phyloP scores from a whole-genome alignment of 805 yeast genomes.

The Pichia membranifaciens region DNA sequence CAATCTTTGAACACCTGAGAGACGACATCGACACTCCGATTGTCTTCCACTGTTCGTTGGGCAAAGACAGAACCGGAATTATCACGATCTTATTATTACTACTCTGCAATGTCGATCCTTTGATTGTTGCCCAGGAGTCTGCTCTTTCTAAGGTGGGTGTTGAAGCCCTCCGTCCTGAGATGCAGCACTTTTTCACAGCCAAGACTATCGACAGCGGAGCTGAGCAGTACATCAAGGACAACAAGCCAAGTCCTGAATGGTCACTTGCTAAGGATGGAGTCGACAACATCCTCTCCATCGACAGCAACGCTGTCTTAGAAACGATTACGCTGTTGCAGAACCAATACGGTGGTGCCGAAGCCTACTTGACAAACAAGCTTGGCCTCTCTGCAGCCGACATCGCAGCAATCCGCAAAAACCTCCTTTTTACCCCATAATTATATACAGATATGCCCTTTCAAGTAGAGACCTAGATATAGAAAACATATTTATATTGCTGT shows the following conservation, averaged over 20 bases:
- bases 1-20: constrained; percentile 49
- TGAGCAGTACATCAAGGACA: constrained; percentile 18
- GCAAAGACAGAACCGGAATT: constrained; percentile 82
- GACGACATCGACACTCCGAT: constrained; percentile 49
- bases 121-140: constrained; percentile 66
- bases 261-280: constrained; percentile 46
- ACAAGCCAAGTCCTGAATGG: constrained; percentile 29
- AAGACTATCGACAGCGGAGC: constrained; percentile 19
- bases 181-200: constrained; percentile 8
- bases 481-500: too few species aligned
- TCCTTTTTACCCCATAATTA: background rate
- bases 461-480: too few species aligned
- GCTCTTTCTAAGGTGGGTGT: constrained; percentile 68
- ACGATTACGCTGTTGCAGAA: constrained; percentile 48
- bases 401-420: constrained; percentile 1
- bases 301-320: constrained; percentile 64
- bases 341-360: constrained; percentile 49
- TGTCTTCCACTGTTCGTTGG: constrained; percentile 76
- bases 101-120: constrained; percentile 58
- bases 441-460: background rate
- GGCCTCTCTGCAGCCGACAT: constrained; percentile 40
- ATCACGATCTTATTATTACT: constrained; percentile 61
- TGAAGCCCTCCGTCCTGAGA: constrained; percentile 33
- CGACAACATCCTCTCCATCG: constrained; percentile 53
- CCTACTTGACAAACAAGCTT: constrained; percentile 39